Evolutionary conservation across 345 rosid genomes (phyloP), one percentile per base, ranked within the genome.

Genomic region (Brassica carinata): DNA sequence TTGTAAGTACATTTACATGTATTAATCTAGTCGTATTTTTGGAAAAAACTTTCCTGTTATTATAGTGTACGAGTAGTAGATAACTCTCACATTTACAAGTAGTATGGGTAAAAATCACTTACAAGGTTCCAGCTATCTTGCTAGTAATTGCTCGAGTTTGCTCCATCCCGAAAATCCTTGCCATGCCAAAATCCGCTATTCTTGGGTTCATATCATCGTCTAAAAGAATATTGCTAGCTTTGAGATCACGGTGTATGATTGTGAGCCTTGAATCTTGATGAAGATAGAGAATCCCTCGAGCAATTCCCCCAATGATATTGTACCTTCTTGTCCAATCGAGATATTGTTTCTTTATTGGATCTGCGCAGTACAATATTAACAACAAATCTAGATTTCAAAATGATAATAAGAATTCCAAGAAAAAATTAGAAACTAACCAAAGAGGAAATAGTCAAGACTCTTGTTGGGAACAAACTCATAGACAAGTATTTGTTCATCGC

Each of bases 391-490:
- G 26, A 23, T 48, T 48, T 48, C 57, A 48, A 48, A 48, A 48
- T 48, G 57, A 5, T 15, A 48, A 48, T 17, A 48, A 48, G 4
- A 13, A 48, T 14, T 13, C 57, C 57, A 48, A 48, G 5, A 38
- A 10, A 45, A n/a, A n/a, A 45, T 45, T 45, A 45, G 53, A 45
- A 38, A 45, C 53, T 11, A 45, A 45, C 6, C 80, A 40, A 81
- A 86, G 68, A 87, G 83, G 43, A 79, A 85, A 14, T 72, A 75
- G 26, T 86, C 76, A 4, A 86, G 82, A 43, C 89, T 84, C 36
- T 84, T 67, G 67, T 84, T 81, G 1, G 85, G 84, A 59, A 85
- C 75, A 78, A 79, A 82, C 40, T 85, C 88, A 17, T 82, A 85
- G 76, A 84, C 64, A 29, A 87, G 87, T 77, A 87, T 71, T 57